These are phyloP conservation scores for Lasiosphaeria hispida DNA, from an alignment of 495 filamentous ascomycete genomes.

Conservation along the genomic window DNA sequence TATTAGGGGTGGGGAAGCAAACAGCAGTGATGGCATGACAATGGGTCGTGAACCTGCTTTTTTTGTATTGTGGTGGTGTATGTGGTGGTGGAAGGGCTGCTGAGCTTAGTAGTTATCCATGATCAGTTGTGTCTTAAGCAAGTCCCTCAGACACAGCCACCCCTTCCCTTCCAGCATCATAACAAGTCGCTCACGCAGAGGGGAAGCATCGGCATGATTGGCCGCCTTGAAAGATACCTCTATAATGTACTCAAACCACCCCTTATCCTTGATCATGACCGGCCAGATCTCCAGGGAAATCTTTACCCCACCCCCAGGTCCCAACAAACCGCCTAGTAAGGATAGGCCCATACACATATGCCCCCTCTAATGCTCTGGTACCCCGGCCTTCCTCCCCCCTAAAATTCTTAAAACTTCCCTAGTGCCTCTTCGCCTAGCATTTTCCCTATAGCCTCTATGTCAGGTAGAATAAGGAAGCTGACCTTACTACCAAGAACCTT, in stretches of 20 bases:
- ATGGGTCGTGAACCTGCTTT: no score
- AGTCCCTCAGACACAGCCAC: slow-evolving; percentile 18
- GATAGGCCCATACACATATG: slow-evolving; percentile 26
- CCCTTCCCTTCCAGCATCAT: slow-evolving; percentile 16
- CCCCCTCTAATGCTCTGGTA: slow-evolving; percentile 7
- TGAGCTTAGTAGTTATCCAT: no score
- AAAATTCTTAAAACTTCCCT: slow-evolving; percentile 28
- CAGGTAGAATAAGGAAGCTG: slow-evolving; percentile 24
- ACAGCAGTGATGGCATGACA: no score
- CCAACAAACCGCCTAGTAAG: slow-evolving; percentile 26
- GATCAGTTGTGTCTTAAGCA: slow-evolving; percentile 15
- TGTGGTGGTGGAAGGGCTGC: no score
- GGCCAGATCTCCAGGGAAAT: slow-evolving; percentile 32
- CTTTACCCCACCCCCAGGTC: slow-evolving; percentile 19
- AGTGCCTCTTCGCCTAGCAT: slow-evolving; percentile 28
- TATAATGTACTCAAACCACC: slow-evolving; percentile 22
- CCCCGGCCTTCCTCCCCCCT: slow-evolving; percentile 18
- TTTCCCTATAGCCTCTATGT: slow-evolving; percentile 8
- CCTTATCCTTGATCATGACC: slow-evolving; percentile 11
- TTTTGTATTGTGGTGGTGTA: no score
- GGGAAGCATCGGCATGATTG: neutral
- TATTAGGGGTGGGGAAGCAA: no score
- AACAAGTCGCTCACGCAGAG: slow-evolving; percentile 2
- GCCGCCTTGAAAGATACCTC: slow-evolving; percentile 31
- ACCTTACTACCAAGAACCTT: slow-evolving; percentile 14